Conservation (phyloP, 2,329 filamentous ascomycete species). For the Cercospora sojina region DNA sequence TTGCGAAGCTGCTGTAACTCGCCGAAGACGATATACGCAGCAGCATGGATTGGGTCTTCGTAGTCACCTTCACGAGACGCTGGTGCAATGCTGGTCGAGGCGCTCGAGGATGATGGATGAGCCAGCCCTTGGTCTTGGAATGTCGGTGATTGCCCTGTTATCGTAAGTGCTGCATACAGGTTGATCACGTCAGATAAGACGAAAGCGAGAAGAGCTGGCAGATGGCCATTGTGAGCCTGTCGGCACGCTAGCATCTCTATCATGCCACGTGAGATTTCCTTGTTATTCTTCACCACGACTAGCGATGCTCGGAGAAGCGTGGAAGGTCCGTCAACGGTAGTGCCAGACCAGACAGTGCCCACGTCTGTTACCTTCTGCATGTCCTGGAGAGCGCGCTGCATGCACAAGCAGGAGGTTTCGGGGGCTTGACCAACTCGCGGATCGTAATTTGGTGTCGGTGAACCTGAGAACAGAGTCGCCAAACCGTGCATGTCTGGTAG, state of each 20-base stretch:
- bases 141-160: neutral
- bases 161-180: neutral
- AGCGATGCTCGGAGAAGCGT: neutral
- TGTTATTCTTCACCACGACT: neutral
- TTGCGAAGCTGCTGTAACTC: neutral
- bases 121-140: neutral
- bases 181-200: neutral
- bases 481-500: neutral
- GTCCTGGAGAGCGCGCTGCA: slow-evolving; percentile 2
- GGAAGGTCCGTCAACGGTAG: neutral
- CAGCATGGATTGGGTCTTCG: neutral
- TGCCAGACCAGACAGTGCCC: neutral
- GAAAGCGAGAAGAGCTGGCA: neutral
- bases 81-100: neutral
- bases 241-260: neutral
- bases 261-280: neutral
- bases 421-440: neutral
- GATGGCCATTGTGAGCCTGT: neutral
- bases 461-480: neutral
- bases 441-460: neutral
- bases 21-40: neutral
- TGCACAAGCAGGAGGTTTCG: neutral
- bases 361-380: neutral
- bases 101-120: neutral
- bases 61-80: neutral